Base-by-base conservation (phyloP, 148 eudicot genomes). In the Rhododendron williamsianum region DNA sequence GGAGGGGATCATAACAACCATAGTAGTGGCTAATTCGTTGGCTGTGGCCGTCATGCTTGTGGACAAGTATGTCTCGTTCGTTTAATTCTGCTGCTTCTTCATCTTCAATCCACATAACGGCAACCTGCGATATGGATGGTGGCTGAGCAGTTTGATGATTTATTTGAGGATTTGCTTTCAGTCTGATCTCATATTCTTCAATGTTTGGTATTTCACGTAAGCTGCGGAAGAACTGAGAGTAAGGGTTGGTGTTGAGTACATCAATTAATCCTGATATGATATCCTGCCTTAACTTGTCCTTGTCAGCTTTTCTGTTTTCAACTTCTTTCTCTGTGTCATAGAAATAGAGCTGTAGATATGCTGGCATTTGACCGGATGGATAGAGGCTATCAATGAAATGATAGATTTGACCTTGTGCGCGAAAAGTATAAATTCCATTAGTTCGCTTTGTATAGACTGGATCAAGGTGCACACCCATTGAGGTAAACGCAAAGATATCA, bases 61-160 rank as follows among this genome's bases (percentile, higher is more conserved):
- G 12, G 1, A 76, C 51, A 2, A 19, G 0, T 0, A 76, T 76
- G 21, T 19, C 80, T 2, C 80, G 80, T 0, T 38, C 80, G 0
- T 4, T 4, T 1, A 1, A 6, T 0, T 12, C 1, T 0, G 4
- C 2, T 1, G 1, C 6, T 4, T 38, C 7, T 5, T 6, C 6
- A 21, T 36, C 9, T 1, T 76, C 80, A 12, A 5, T 18, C 25
- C 48, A 76, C 1, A 76, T 41, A 2, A n/a, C 80, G 2, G 49
- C 51, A 0, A 76, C 80, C 1, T 76, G 80, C 0, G 49, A 19
- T 18, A 19, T 6, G 0, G 48, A 16, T 4, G 33, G 80, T 4
- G 4, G 21, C 0, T 2, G 9, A 4, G 9, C 4, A 3, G 16
- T 67, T 0, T 7, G 3, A 9, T 9, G 10, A 2, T 2, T 2